phyloP scores from a whole-genome alignment of 192 early-diverging fungal species.

The Rhizophagus clarus region DNA sequence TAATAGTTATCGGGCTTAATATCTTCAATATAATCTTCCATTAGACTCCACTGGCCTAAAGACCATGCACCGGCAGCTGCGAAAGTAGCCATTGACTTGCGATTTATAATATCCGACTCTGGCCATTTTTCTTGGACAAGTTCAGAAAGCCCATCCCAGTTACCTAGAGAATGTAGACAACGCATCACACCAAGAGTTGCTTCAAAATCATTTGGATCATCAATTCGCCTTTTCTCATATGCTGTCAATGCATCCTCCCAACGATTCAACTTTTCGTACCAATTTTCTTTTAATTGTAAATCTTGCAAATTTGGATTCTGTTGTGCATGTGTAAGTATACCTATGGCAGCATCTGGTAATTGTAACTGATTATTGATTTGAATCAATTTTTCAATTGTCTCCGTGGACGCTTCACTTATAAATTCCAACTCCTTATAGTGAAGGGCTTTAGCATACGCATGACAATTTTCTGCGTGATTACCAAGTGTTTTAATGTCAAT shows the following conservation, averaged over 20 bases:
- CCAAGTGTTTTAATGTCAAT: constrained; percentile 91
- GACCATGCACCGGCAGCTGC: constrained; percentile 96
- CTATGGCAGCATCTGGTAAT: constrained; percentile 94
- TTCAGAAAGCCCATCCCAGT: constrained; percentile 84
- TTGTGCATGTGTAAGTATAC: constrained; percentile 90
- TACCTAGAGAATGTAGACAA: constrained; percentile 89
- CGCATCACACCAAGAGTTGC: constrained; percentile 86
- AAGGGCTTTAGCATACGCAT: constrained; percentile 97
- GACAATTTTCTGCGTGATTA: constrained; percentile 87
- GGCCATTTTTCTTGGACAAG: constrained; percentile 81
- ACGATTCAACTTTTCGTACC: constrained; percentile 91
- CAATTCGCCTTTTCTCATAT: constrained; percentile 75
- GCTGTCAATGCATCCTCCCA: constrained; percentile 93
- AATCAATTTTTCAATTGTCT: constrained; percentile 89
- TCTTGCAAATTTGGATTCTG: constrained; percentile 66
- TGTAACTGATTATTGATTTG: constrained; percentile 94
- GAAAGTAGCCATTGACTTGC: constrained; percentile 77
- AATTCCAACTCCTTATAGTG: constrained; percentile 98
- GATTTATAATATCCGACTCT: constrained; percentile 59
- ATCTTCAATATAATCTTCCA: constrained; percentile 87
- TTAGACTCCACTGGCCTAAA: constrained; percentile 80
- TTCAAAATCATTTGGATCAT: constrained; percentile 76
- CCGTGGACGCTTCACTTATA: constrained; percentile 74
- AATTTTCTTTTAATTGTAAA: constrained; percentile 84
- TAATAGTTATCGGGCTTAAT: constrained; percentile 81